phyloP scores from a whole-genome alignment of 495 filamentous ascomycete genomes.

The Tuber indicum region DNA sequence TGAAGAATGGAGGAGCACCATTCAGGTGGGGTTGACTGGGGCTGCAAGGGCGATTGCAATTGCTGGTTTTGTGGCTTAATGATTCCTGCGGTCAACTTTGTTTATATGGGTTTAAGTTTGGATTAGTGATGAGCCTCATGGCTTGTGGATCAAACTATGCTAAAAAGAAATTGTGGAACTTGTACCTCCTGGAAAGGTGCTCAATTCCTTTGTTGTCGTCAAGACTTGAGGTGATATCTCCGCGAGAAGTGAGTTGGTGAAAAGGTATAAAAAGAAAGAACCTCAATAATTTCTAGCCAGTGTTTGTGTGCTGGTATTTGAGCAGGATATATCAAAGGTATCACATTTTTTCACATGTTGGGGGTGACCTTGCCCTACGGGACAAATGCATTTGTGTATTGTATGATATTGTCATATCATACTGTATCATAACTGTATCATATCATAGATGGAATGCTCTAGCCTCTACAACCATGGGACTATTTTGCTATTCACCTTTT shows the following conservation, averaged over 20 bases:
- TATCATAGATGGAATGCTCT: background rate
- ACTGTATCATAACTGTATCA: no score
- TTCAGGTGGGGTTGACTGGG: conserved; percentile 25
- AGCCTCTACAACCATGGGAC: no score
- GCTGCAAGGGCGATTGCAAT: conserved; percentile 21
- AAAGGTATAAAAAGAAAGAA: background rate
- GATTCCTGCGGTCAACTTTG: background rate
- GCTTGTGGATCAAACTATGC: background rate
- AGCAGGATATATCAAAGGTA: background rate
- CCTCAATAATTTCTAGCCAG: background rate
- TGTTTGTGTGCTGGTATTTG: background rate
- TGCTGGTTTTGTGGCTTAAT: conserved; percentile 23
- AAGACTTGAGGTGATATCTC: background rate
- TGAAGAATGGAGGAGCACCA: conserved; percentile 25
- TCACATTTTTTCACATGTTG: background rate
- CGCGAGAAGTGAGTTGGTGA: background rate
- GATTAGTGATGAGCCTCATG: background rate
- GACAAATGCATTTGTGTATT: background rate
- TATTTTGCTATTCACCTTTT: no score
- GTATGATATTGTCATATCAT: no score
- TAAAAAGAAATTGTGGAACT: background rate
- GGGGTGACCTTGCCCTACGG: background rate
- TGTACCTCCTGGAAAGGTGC: background rate
- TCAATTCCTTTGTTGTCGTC: background rate
- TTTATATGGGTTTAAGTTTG: background rate